Percentiles rank a stretch among this genome's conserved stretches.
phyloP scores from a whole-genome alignment of 208 protist species.

The Trypanosoma caninum region DNA sequence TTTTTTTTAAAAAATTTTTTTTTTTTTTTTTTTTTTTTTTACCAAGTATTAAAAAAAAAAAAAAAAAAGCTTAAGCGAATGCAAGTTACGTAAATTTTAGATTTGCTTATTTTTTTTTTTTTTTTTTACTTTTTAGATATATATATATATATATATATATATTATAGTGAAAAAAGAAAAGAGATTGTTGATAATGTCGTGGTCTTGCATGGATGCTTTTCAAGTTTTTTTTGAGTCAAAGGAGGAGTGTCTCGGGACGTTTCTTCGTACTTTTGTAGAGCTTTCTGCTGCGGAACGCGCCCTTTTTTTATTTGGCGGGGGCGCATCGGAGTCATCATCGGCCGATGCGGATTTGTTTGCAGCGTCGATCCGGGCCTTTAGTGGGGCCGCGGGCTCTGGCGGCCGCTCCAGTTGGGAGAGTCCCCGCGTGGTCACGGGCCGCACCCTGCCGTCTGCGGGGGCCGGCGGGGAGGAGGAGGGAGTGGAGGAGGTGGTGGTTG shows the following conservation, averaged over 20 bases:
- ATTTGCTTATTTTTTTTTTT: too few species aligned
- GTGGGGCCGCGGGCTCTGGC: neutral
- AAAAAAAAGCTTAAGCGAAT: constrained; percentile 1
- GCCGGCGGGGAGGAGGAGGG: constrained; percentile 18
- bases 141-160: too few species aligned
- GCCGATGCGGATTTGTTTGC: constrained; percentile 7
- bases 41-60: constrained; percentile 3
- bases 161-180: too few species aligned
- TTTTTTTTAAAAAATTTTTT: neutral
- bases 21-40: constrained; percentile 21
- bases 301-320: neutral
- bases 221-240: constrained; percentile 10
- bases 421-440: neutral
- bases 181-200: too few species aligned
- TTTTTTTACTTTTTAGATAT: too few species aligned
- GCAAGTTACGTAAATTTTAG: too few species aligned
- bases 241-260: constrained; percentile 17
- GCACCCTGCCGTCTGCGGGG: neutral
- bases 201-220: constrained; percentile 5
- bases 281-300: constrained; percentile 16
- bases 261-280: constrained; percentile 14
- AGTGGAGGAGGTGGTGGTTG: constrained; percentile 25
- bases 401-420: neutral
- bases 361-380: neutral
- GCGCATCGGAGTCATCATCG: neutral